Evolutionary conservation across 345 rosid genomes (phyloP).

Genomic region (Citrus trifoliata): DNA sequence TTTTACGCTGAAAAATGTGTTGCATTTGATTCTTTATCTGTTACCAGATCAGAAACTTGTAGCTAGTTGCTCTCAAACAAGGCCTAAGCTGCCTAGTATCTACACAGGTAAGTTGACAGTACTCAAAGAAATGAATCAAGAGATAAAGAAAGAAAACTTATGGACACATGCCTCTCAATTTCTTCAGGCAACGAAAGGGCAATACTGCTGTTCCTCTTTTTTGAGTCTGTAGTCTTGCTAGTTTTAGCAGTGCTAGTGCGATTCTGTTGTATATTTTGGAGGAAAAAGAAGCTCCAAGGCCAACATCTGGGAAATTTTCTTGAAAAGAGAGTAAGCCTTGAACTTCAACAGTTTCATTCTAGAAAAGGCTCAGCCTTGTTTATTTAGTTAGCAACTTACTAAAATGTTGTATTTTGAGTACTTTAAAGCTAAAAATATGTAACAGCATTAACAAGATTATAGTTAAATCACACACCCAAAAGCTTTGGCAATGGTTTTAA

Average conservation of each 20-base stretch:
- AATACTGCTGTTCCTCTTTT: slow-evolving; percentile 53
- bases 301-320: slow-evolving; percentile 60
- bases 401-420: not conserved
- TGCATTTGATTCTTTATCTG: not conserved
- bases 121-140: not conserved
- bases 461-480: not conserved
- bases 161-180: not conserved
- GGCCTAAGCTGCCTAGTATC: slow-evolving; percentile 35
- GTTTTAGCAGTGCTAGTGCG: slow-evolving; percentile 55
- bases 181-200: slow-evolving; percentile 52
- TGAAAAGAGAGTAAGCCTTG: slow-evolving; percentile 56
- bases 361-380: not conserved
- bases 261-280: slow-evolving; percentile 85
- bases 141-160: not conserved
- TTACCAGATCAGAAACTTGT: slow-evolving; percentile 55
- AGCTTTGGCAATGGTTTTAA: not conserved
- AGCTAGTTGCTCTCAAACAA: slow-evolving; percentile 61
- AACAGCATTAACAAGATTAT: not conserved
- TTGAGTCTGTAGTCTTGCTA: slow-evolving; percentile 59
- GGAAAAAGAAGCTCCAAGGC: slow-evolving; percentile 70
- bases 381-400: not conserved
- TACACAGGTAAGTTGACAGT: slow-evolving; percentile 41
- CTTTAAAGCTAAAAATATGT: not conserved
- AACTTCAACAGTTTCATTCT: not conserved
- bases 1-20: not conserved